These are phyloP conservation scores for Mycena capillaripes DNA, from an alignment of 768 basidiomycete genomes.

Conservation along the genomic window DNA sequence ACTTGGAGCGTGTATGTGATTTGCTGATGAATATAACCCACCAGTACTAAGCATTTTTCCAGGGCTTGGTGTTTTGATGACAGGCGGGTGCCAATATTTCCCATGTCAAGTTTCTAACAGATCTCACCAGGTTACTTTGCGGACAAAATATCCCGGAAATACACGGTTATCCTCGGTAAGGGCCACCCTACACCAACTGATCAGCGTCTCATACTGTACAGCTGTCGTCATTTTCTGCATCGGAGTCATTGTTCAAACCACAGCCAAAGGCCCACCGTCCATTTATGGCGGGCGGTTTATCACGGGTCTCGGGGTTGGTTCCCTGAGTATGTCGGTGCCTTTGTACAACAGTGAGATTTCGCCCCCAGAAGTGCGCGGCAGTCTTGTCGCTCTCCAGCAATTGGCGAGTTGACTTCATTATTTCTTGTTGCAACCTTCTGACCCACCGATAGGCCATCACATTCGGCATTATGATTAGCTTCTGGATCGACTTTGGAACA, in stretches of 20 bases:
- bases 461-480: constrained; percentile 80
- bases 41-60: background rate
- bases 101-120: background rate
- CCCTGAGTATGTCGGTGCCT: constrained; percentile 87
- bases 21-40: background rate
- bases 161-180: constrained; percentile 73
- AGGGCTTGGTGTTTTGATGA: constrained; percentile 78
- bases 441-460: constrained; percentile 68
- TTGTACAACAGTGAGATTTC: constrained; percentile 81
- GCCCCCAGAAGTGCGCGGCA: constrained; percentile 87
- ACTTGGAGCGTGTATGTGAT: constrained; percentile 66
- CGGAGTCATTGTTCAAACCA: constrained; percentile 81
- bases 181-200: background rate
- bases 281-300: constrained; percentile 86
- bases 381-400: constrained; percentile 86
- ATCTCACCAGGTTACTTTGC: constrained; percentile 65
- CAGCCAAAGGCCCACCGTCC: constrained; percentile 67
- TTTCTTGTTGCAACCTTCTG: background rate
- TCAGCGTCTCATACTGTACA: constrained; percentile 40
- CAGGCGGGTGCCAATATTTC: constrained; percentile 55
- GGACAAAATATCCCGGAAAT: constrained; percentile 81
- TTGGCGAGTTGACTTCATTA: constrained; percentile 43
- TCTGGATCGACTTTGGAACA: constrained; percentile 67
- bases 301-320: constrained; percentile 86
- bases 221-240: constrained; percentile 75